Percentiles rank a stretch among this genome's conserved stretches.
Evolutionary conservation across 2,329 filamentous ascomycete species (phyloP).

Genomic region (Helminthosporium solani): DNA sequence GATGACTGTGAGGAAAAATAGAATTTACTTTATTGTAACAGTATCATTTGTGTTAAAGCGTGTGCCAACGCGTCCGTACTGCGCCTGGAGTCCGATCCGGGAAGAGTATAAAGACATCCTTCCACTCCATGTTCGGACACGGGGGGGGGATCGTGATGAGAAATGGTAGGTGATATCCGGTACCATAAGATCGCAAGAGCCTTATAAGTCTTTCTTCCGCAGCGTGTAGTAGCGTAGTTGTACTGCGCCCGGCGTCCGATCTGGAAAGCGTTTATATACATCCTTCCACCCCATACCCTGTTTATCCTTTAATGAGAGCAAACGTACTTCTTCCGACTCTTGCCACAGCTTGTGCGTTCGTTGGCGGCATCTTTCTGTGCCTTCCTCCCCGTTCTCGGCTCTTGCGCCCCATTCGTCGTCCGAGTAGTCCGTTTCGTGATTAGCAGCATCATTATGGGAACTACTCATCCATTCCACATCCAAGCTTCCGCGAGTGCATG

Average conservation of each 20-base stretch:
- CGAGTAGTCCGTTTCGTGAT: neutral
- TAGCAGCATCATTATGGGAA: constrained; percentile 5
- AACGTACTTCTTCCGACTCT: constrained; percentile 6
- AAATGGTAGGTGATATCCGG: too few relatives aligned
- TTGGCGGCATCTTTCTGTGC: neutral
- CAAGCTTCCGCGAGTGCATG: neutral
- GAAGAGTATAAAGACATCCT: too few relatives aligned
- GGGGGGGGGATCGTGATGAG: too few relatives aligned
- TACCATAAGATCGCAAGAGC: constrained; percentile 2
- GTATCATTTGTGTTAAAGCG: too few relatives aligned
- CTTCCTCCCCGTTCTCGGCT: neutral
- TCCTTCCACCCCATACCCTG: constrained; percentile 3
- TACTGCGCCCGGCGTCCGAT: constrained; percentile 8
- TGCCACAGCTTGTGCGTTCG: constrained; percentile 4
- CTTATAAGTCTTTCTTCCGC: constrained; percentile 7
- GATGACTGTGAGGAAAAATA: too few relatives aligned
- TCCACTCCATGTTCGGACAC: too few relatives aligned
- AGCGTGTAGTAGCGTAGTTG: constrained; percentile 14
- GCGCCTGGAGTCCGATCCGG: too few relatives aligned
- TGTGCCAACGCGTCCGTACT: too few relatives aligned
- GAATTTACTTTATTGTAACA: too few relatives aligned
- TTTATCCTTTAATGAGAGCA: constrained; percentile 3
- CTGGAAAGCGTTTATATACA: constrained; percentile 13
- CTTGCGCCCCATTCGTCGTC: too few relatives aligned
- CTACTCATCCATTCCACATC: constrained; percentile 8